Evolutionary conservation across 306 rosid species (phyloP).

Genomic region (Sphenostylis stenocarpa): DNA sequence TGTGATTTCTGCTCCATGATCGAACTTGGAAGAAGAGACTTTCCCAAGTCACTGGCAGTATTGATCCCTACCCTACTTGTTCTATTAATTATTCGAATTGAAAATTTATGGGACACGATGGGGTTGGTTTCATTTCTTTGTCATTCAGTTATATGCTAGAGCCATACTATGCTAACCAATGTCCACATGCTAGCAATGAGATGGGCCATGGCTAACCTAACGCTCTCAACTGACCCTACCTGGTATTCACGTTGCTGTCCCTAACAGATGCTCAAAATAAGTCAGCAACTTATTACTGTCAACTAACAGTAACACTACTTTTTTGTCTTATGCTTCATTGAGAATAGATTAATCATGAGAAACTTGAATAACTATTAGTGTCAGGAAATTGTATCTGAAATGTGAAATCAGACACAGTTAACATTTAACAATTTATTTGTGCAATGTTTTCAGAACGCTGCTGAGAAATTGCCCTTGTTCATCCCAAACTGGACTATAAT

Average conservation of each 20-base stretch:
- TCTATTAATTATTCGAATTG: slow-evolving; percentile 35
- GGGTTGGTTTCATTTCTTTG: slow-evolving; percentile 57
- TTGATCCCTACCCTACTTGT: slow-evolving; percentile 47
- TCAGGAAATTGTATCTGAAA: no score
- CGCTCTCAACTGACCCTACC: slow-evolving; percentile 36
- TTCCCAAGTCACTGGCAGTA: slow-evolving; percentile 34
- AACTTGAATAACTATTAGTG: background rate
- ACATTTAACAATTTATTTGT: background rate
- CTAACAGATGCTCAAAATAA: slow-evolving; percentile 1
- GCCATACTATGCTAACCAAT: slow-evolving; percentile 36
- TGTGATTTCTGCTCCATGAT: slow-evolving; percentile 50
- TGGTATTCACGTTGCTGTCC: slow-evolving; percentile 13
- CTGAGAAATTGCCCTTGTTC: slow-evolving; percentile 77
- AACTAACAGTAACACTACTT: background rate
- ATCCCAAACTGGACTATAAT: slow-evolving; percentile 70
- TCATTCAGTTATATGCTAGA: slow-evolving; percentile 50
- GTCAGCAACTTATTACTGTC: background rate
- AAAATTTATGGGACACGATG: slow-evolving; percentile 37
- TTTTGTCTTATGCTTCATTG: background rate
- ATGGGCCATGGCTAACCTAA: slow-evolving; percentile 39
- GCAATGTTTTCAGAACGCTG: slow-evolving; percentile 61
- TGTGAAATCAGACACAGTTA: background rate
- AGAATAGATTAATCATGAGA: background rate
- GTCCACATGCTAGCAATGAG: slow-evolving; percentile 29
- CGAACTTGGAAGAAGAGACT: slow-evolving; percentile 47